phyloP scores from a whole-genome alignment of 805 yeast species.

The Ogataea ramenticola region DNA sequence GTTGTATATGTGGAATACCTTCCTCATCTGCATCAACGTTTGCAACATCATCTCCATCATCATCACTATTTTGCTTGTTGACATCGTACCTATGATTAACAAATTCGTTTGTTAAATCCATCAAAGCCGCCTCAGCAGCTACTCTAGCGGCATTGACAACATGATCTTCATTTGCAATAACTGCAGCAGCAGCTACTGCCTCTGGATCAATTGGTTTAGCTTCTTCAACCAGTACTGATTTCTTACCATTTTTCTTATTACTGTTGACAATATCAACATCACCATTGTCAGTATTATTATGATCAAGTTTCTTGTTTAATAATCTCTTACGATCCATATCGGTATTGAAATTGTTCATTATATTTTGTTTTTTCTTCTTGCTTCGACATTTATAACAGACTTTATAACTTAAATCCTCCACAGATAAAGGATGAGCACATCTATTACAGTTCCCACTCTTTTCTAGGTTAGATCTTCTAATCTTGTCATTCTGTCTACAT shows the following conservation, averaged over 20 bases:
- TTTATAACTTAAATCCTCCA: conserved; percentile 45
- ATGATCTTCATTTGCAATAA: conserved; percentile 1
- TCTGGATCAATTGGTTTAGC: not conserved
- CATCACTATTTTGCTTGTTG: not conserved
- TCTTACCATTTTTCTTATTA: not conserved
- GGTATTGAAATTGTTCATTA: not conserved
- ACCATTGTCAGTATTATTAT: not conserved
- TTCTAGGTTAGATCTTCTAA: conserved; percentile 49
- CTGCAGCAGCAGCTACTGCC: conserved; percentile 5
- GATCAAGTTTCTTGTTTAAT: not conserved
- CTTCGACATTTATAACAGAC: conserved; percentile 49
- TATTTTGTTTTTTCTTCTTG: conserved; percentile 29
- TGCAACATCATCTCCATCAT: not conserved
- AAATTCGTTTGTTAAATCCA: not conserved
- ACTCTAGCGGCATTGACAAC: not conserved
- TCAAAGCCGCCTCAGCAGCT: not conserved
- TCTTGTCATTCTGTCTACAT: conserved; percentile 55
- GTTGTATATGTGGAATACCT: conserved; percentile 17
- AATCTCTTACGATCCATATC: not conserved
- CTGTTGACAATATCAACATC: not conserved
- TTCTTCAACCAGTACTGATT: not conserved
- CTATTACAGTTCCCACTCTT: conserved; percentile 55
- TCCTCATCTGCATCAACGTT: conserved; percentile 1
- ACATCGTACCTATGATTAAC: not conserved
- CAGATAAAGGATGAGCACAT: conserved; percentile 44